Percentiles rank a stretch among this genome's conserved stretches.
Evolutionary conservation across 73 alveolate species (phyloP).

Genomic region (Paramecium octaurelia): DNA sequence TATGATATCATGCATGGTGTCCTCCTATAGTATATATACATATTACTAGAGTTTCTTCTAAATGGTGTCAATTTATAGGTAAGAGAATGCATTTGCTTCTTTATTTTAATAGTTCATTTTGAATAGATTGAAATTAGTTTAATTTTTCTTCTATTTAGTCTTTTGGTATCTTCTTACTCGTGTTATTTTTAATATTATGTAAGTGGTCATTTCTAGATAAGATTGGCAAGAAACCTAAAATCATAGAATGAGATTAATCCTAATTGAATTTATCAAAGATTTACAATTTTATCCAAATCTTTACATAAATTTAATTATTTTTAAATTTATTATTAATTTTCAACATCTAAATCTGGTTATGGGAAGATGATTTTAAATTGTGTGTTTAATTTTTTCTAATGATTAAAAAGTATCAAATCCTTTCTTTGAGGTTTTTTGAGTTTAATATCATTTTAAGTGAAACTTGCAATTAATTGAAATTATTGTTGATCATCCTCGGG

Average conservation of each 20-base stretch:
- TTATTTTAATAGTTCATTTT: background rate
- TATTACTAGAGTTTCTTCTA: background rate
- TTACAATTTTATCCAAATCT: background rate
- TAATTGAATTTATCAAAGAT: background rate
- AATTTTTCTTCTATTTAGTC: background rate
- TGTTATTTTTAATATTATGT: background rate
- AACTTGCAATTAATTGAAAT: background rate
- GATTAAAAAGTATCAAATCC: background rate
- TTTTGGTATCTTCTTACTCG: background rate
- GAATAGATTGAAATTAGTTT: background rate
- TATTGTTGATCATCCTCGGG: background rate
- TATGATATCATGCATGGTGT: constrained; percentile 12
- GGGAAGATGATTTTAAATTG: background rate
- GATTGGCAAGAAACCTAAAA: constrained; percentile 22
- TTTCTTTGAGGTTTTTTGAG: constrained; percentile 1
- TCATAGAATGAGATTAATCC: background rate
- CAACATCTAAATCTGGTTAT: background rate
- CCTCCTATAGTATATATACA: background rate
- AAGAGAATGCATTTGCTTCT: background rate
- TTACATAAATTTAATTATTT: background rate
- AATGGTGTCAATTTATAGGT: background rate
- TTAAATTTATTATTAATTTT: background rate
- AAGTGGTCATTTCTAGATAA: background rate
- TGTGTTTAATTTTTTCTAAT: background rate
- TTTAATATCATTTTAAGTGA: background rate